Evolutionary conservation across 2,329 filamentous ascomycete genomes (phyloP), one percentile per base, ranked within the genome.

Genomic region (Akanthomyces dipterigenus): DNA sequence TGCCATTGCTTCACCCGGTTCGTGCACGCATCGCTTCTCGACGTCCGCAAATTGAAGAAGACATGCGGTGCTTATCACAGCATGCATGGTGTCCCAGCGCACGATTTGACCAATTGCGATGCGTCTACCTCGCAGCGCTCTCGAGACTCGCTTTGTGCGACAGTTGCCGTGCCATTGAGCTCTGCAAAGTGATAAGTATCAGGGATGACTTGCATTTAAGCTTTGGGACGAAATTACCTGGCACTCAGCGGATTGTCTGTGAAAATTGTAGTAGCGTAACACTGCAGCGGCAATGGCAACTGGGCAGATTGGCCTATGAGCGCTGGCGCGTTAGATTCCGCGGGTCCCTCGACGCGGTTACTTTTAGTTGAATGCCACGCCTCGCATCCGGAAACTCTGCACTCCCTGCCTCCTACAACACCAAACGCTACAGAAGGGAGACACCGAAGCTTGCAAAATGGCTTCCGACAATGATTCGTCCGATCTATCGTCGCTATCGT

Each of bases 381-480:
- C 57, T 55, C 50, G 43, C 49, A 16, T 59, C 40, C 20, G 31
- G 38, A 31, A 31, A 63, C 51, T 54, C 31, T 48, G 48, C 62
- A 60, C 53, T 54, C 67, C 69, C 65, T 67, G 67, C 69, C 66
- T 69, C 69, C 66, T 70, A 66, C 67, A 68, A 69, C 68, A 70
- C 68, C 62, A 69, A 67, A 67, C 67, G 66, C 64, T 65, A 34
- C 69, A 68, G 59, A 67, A 67, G 67, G 64, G 66, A 67, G 66
- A 69, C 65, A 65, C 64, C 64, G 68, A 69, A 66, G 66, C 58
- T 61, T 60, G 65, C 68, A 78, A 71, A 71, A 85, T 85, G 82
- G 76, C 83, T 63, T 76, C 82, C 62, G 83, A 83, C 67, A 82
- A 85, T 70, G 83, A 86, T 65, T 85, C 82, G 61, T 88, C 84